These are phyloP conservation scores for Balakata baccata DNA, from an alignment of 345 rosid species.

Conservation along the genomic window DNA sequence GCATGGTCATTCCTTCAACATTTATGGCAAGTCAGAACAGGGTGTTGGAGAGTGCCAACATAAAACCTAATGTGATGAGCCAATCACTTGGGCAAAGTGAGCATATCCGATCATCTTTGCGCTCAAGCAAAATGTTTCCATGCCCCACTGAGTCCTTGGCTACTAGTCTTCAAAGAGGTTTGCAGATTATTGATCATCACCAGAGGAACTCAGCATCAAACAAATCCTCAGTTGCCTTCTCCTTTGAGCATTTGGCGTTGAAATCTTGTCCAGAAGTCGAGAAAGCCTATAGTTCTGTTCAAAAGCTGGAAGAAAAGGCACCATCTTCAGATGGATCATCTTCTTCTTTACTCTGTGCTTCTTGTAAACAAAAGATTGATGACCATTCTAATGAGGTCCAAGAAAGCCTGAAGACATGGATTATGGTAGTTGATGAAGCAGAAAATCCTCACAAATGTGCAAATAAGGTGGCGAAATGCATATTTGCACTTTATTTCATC, in stretches of 20 bases:
- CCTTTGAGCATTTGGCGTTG: constrained; percentile 70
- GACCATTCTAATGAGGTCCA: constrained; percentile 30
- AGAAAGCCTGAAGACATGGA: constrained; percentile 60
- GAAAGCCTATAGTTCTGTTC: constrained; percentile 39
- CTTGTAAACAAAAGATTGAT: constrained; percentile 58
- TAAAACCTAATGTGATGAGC: constrained; percentile 26
- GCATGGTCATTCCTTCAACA: constrained; percentile 49
- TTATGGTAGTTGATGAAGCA: constrained; percentile 30
- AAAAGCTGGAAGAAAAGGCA: constrained; percentile 37
- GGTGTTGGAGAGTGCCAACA: constrained; percentile 40
- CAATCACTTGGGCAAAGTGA: constrained; percentile 48
- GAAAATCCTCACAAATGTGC: constrained; percentile 5
- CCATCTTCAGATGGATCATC: constrained; percentile 33
- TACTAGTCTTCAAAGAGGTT: constrained; percentile 89
- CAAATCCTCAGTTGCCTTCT: constrained; percentile 66
- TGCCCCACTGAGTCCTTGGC: constrained; percentile 82
- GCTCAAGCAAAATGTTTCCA: constrained; percentile 61
- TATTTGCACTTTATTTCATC: constrained; percentile 9
- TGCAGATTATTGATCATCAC: constrained; percentile 72
- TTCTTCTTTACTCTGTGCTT: constrained; percentile 49
- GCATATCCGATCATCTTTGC: constrained; percentile 64
- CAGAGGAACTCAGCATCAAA: constrained; percentile 51
- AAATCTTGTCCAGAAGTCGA: constrained; percentile 63
- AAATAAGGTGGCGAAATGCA: constrained; percentile 24
- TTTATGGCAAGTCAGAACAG: constrained; percentile 49